Base-by-base conservation (phyloP, 305 asterid species). In the Plantago lanceolata region DNA sequence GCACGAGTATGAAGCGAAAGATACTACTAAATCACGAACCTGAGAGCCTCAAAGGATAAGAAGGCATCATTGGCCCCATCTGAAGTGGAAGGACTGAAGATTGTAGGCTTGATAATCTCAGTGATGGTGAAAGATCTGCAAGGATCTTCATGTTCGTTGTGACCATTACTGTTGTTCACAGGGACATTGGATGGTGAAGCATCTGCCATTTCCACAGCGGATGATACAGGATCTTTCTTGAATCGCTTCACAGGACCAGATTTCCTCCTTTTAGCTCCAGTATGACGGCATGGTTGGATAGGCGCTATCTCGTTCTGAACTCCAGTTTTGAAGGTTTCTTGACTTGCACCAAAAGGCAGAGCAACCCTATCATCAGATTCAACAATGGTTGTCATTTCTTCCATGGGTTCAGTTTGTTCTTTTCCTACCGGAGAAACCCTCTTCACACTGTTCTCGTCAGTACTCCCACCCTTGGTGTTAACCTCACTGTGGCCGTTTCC, bases 241-340 rank as follows among this genome's bases (percentile, higher is more conserved):
- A 91, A 89, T 71, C 98, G 81, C 78, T 81, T 87, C 33, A 92
- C 98, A 52, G 76, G 75, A 66, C 95, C 94, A 65, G 96, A 91
- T 78, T 91, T 91, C 78, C 98, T 84, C 84, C 68, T 82, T 67
- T 56, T 91, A 57, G 98, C 90, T 65, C 98, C 96, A 29, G 75
- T 85, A 69, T 72, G 73, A 31, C 95, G 96, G 72, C 82, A 81
- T 51, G 71, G 55, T 71, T 79, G 86, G 64, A 67, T 64, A 19
- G 73, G 57, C 45, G 71, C 89, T 19, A 56, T 68, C 64, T 68
- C 71, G 68, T 76, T 82, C 48, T 62, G 68, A 67, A 68, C 53
- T 68, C 79, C 81, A 64, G 62, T 80, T 33, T 68, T 68, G 70
- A 69, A 65, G 14, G 68, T 67, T 62, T 76, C 80, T 28, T 51